Base-by-base conservation (phyloP, 164 flowering plant genomes). In the Piper longum region DNA sequence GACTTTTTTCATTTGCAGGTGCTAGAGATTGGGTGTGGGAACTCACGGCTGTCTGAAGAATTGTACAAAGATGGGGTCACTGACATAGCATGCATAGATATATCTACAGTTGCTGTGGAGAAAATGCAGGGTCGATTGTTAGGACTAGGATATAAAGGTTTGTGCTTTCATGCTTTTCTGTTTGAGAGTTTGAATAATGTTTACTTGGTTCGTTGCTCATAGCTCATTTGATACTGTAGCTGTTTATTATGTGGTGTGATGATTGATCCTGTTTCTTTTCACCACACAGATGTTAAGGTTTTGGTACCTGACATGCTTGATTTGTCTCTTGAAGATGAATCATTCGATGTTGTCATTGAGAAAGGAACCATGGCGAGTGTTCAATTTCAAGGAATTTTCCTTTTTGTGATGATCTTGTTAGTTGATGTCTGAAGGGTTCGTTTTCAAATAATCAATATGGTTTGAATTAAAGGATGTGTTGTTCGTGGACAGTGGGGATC, bases 401-500 rank as follows among this genome's bases (percentile, higher is more conserved):
- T 44, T 6, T 5, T 44, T 44, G 8, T 57, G 41, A 44, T 18
- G 57, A 16, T 4, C 9, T 6, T 57, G 36, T 57, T 19, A 19
- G 5, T 18, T 9, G 59, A 9, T 19, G 26, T 19, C 11, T n/a
- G 19, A 9, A 11, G 36, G 39, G 26, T 57, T 57, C 13, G 19
- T n/a, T 18, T 8, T 57, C 12, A 18, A 57, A n/a, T 5, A 39
- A 9, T n/a, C 13, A 39, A 11, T 44, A 44, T 11, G 0, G 7
- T 44, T 44, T 6, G 11, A 1, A 65, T 74, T 75, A 84, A 85
- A 92, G 98, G 96, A 92, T 71, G 95, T 89, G 42, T 74, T 92
- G 77, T 89, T 92, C 74, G 96, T 92, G 67, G 86, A 92, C 78
- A 80, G 93, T 73, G 95, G 98, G 55, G 96, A 87, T 66, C 98